Conservation (phyloP, 805 yeast species). For the Kazachstania psychrophila region DNA sequence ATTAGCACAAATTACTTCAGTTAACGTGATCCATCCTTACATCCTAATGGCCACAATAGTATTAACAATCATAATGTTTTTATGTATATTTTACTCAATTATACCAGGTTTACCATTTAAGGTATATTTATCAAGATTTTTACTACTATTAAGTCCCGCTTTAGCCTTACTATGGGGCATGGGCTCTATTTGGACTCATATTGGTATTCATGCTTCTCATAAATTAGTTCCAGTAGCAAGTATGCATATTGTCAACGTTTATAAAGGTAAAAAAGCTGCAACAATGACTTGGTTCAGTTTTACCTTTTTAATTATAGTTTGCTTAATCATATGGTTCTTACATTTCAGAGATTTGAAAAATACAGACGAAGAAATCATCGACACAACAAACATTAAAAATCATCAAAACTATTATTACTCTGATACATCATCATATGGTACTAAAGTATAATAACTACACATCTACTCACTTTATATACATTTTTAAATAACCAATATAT, state of each 20-base stretch:
- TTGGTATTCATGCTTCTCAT: conserved; percentile 40
- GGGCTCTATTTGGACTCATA: conserved; percentile 56
- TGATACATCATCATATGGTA: conserved; percentile 1
- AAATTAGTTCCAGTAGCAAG: conserved; percentile 42
- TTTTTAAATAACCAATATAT: no score
- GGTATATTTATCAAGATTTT: conserved; percentile 19
- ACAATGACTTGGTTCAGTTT: conserved; percentile 57
- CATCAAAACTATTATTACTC: conserved; percentile 2
- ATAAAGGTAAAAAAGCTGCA: conserved; percentile 42
- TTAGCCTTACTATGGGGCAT: conserved; percentile 49
- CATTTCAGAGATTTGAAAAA: conserved; percentile 27
- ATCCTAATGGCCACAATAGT: conserved; percentile 42
- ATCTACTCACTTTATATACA: no score
- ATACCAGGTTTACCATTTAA: conserved; percentile 44
- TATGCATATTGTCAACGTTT: conserved; percentile 38
- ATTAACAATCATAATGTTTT: conserved; percentile 34
- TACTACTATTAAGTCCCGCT: conserved; percentile 29
- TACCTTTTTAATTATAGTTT: conserved; percentile 36
- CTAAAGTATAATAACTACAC: conserved; percentile 1
- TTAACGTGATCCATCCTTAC: conserved; percentile 44
- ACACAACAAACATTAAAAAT: neutral
- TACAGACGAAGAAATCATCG: neutral
- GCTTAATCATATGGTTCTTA: conserved; percentile 31
- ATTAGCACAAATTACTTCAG: conserved; percentile 38
- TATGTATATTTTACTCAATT: conserved; percentile 35